phyloP scores from a whole-genome alignment of 2,329 filamentous ascomycete genomes.

The Diaporthe aspalathi region DNA sequence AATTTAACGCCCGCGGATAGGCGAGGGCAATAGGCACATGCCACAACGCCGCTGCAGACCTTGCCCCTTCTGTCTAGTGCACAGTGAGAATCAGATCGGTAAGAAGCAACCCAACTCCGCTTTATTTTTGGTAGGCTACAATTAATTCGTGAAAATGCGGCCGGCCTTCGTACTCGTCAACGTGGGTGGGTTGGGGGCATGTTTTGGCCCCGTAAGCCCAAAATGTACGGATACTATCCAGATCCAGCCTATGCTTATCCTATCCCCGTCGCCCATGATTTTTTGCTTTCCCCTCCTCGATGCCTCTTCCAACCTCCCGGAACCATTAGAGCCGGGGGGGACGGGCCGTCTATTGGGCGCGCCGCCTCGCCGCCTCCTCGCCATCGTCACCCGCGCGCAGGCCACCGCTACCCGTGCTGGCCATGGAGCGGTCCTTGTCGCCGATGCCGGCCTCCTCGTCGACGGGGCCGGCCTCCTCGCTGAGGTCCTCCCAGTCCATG shows the following conservation, averaged over 20 bases:
- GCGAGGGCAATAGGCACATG: not conserved
- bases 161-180: not conserved
- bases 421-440: constrained; percentile 21
- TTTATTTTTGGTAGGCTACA: not conserved
- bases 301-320: not conserved
- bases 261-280: not conserved
- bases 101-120: not conserved
- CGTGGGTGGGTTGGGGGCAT: not conserved
- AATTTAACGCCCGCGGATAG: not conserved
- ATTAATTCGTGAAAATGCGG: not conserved
- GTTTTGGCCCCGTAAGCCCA: not conserved
- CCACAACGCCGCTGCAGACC: not conserved
- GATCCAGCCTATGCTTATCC: not conserved
- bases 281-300: no score
- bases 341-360: not conserved
- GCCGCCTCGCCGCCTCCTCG: constrained; percentile 29
- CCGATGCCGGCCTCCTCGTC: constrained; percentile 47
- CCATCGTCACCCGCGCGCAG: constrained; percentile 10
- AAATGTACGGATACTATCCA: not conserved
- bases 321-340: not conserved
- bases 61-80: not conserved
- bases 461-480: constrained; percentile 34
- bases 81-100: not conserved
- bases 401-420: constrained; percentile 24
- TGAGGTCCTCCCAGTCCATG: constrained; percentile 51